Evolutionary conservation across 1,284 basidiomycete species (phyloP).

Genomic region (Sporisorium graminicola): DNA sequence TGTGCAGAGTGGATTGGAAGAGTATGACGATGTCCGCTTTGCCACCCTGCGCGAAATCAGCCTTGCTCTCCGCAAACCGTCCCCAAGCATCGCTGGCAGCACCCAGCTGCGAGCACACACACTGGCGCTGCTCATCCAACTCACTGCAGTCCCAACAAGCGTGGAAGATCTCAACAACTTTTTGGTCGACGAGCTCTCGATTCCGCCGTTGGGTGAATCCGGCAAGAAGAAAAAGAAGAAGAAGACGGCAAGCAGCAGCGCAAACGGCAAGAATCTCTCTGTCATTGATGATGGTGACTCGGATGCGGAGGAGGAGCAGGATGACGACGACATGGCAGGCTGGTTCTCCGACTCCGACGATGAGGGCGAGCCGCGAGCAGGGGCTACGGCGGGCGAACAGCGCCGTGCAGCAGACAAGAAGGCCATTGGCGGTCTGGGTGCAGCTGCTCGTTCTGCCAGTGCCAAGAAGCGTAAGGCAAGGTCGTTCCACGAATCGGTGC

Average conservation of each 20-base stretch:
- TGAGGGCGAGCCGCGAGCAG: conserved; percentile 62
- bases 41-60: conserved; percentile 87
- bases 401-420: conserved; percentile 34
- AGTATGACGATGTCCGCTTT: conserved; percentile 83
- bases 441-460: conserved; percentile 28
- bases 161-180: conserved; percentile 83
- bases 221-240: conserved; percentile 44
- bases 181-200: conserved; percentile 75
- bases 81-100: conserved; percentile 42
- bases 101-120: conserved; percentile 75
- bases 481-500: conserved; percentile 72
- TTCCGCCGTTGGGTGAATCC: conserved; percentile 8
- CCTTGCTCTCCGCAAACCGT: conserved; percentile 38
- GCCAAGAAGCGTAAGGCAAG: conserved; percentile 61
- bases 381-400: conserved; percentile 44
- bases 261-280: conserved; percentile 40
- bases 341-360: conserved; percentile 66
- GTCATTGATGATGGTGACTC: conserved; percentile 64
- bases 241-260: conserved; percentile 25
- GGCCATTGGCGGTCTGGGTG: conserved; percentile 30
- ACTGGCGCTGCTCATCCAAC: conserved; percentile 80
- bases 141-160: conserved; percentile 85
- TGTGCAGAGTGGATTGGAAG: conserved; percentile 57
- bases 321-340: conserved; percentile 74
- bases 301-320: conserved; percentile 59